A percentile compares a stretch with the other conserved stretches of the same genome.
Evolutionary conservation across 176 grass and related monocot species (phyloP).

Genomic region (Urochloa ruziziensis): DNA sequence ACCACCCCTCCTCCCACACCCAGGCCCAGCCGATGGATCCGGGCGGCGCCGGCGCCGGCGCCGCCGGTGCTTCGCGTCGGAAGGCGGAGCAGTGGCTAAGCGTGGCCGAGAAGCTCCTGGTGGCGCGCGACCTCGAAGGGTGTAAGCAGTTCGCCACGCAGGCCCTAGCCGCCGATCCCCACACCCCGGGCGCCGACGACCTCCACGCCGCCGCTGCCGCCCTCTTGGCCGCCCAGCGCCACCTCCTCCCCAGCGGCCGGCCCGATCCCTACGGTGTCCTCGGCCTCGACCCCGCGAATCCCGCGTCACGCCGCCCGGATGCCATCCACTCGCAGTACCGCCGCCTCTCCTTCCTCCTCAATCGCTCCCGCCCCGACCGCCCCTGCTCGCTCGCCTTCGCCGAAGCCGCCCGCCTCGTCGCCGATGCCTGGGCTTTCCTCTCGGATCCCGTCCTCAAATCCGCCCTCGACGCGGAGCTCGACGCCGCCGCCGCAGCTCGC

Average conservation of each 20-base stretch:
- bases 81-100: slow-evolving; percentile 48
- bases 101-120: slow-evolving; percentile 62
- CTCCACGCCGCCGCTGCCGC: slow-evolving; percentile 58
- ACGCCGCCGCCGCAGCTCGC: slow-evolving; percentile 28
- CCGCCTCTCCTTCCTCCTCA: slow-evolving; percentile 60
- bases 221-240: slow-evolving; percentile 51
- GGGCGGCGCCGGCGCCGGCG: slow-evolving; percentile 30
- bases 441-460: slow-evolving; percentile 61
- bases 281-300: slow-evolving; percentile 48
- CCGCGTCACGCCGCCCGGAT: slow-evolving; percentile 40
- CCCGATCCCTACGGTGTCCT: slow-evolving; percentile 72
- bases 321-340: slow-evolving; percentile 47
- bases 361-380: slow-evolving; percentile 27
- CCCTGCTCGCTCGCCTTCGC: slow-evolving; percentile 29
- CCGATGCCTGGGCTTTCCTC: slow-evolving; percentile 62
- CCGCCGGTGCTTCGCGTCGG: not conserved
- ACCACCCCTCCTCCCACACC: not conserved
- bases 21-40: slow-evolving; percentile 45
- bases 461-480: slow-evolving; percentile 55
- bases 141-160: slow-evolving; percentile 74
- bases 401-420: slow-evolving; percentile 59
- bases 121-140: slow-evolving; percentile 62
- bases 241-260: slow-evolving; percentile 38
- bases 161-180: slow-evolving; percentile 58
- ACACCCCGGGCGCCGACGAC: slow-evolving; percentile 51